Evolutionary conservation across 192 early-diverging fungal genomes (phyloP).

Genomic region (Backusella luteola): DNA sequence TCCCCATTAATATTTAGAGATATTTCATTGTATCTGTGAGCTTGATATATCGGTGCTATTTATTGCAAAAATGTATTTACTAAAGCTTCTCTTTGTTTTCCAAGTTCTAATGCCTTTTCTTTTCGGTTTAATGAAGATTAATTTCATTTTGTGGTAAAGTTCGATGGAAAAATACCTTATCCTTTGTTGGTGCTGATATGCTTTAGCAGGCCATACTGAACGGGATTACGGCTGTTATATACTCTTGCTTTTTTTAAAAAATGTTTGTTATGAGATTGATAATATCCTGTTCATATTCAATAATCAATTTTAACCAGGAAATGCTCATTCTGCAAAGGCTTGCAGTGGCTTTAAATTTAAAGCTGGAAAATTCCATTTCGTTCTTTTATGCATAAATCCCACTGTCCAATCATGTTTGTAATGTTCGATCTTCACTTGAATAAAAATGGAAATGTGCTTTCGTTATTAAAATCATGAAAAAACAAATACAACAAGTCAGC

Average conservation of each 20-base stretch:
- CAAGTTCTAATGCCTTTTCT: too few relatives aligned
- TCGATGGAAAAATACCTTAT: not conserved
- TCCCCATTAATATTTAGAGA: not conserved
- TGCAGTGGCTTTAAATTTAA: not conserved
- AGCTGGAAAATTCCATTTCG: not conserved
- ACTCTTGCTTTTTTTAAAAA: too few relatives aligned
- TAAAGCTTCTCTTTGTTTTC: not conserved
- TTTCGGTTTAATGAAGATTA: not conserved
- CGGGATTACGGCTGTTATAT: too few relatives aligned
- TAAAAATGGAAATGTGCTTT: not conserved
- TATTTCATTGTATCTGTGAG: not conserved
- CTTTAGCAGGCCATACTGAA: not conserved
- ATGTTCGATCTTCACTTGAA: not conserved
- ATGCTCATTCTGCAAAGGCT: too few relatives aligned
- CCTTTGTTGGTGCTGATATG: not conserved
- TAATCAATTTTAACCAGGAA: too few relatives aligned
- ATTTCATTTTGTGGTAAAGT: not conserved
- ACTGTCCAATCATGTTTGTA: not conserved
- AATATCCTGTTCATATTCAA: too few relatives aligned
- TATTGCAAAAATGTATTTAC: not conserved
- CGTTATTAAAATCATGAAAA: not conserved
- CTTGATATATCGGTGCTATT: not conserved
- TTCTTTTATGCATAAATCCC: not conserved
- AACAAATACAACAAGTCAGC: not conserved
- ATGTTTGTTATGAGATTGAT: too few relatives aligned